Conservation (phyloP, 805 yeast genomes). For the Ogataea methylovora region DNA sequence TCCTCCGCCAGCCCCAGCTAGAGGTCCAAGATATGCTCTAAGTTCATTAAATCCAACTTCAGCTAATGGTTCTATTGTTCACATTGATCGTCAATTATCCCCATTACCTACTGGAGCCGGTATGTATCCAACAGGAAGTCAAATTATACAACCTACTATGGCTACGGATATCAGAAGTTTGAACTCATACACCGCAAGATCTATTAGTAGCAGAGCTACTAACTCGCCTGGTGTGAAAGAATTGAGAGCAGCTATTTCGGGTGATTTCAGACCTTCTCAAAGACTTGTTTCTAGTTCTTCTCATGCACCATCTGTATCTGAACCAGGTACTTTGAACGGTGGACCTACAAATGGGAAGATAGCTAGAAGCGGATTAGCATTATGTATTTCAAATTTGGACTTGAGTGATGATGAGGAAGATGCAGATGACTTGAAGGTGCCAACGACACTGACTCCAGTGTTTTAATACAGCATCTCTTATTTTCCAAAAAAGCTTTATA, state of each 20-base stretch:
- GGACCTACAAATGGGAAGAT: background rate
- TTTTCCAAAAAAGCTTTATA: no score
- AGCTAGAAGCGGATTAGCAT: slow-evolving; percentile 13
- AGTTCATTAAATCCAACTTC: background rate
- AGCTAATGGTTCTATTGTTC: background rate
- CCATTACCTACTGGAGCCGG: background rate
- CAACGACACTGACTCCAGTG: no score
- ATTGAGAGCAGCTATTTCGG: slow-evolving; percentile 24
- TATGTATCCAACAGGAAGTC: no score
- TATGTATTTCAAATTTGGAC: slow-evolving; percentile 12
- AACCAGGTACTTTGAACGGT: background rate
- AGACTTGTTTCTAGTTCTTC: background rate
- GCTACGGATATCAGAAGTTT: background rate
- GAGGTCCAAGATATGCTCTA: background rate
- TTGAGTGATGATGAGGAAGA: slow-evolving; percentile 14
- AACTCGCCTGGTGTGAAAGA: slow-evolving; percentile 30
- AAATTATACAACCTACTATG: background rate
- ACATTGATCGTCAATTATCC: background rate
- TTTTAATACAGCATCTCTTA: no score
- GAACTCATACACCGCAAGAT: slow-evolving; percentile 5
- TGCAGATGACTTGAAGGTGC: no score
- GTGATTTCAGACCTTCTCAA: background rate
- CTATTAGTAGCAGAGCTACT: slow-evolving; percentile 8
- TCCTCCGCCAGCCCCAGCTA: background rate
- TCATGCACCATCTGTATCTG: background rate